phyloP scores from a whole-genome alignment of 163 green algal species.

The Scenedesmus sp. region DNA sequence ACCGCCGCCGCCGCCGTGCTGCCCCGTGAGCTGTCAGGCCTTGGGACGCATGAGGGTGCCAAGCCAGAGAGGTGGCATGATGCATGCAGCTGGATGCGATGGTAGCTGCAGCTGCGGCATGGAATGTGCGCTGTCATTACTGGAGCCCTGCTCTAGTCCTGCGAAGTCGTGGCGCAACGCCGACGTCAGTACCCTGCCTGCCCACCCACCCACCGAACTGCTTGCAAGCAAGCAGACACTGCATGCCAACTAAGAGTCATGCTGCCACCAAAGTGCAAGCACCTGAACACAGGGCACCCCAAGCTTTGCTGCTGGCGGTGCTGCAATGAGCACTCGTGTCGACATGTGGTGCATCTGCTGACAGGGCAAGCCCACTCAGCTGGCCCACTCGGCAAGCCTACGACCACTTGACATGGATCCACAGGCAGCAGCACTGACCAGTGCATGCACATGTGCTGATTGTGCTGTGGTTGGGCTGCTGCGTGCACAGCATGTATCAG shows the following conservation, averaged over 20 bases:
- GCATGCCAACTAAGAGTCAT: background rate
- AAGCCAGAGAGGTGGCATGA: too few species aligned
- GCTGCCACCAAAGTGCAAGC: background rate
- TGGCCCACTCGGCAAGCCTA: background rate
- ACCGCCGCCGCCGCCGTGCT: background rate
- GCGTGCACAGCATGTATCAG: too few species aligned
- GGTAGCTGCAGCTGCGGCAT: too few species aligned
- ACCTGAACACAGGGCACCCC: background rate
- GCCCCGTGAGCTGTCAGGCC: background rate
- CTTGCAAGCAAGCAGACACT: background rate
- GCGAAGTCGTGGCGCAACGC: background rate
- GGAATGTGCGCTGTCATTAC: background rate
- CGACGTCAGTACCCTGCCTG: background rate
- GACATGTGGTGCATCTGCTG: background rate
- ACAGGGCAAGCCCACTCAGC: background rate
- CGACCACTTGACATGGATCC: background rate
- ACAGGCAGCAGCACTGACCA: background rate
- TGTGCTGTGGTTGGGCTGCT: background rate
- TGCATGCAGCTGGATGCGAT: background rate
- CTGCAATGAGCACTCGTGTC: background rate
- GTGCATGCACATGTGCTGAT: background rate
- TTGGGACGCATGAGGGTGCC: too few species aligned
- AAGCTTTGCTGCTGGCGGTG: background rate
- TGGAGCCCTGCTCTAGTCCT: background rate
- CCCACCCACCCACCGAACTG: background rate